Base-by-base conservation (phyloP, 73 alveolate genomes). In the Paramecium biaurelia region DNA sequence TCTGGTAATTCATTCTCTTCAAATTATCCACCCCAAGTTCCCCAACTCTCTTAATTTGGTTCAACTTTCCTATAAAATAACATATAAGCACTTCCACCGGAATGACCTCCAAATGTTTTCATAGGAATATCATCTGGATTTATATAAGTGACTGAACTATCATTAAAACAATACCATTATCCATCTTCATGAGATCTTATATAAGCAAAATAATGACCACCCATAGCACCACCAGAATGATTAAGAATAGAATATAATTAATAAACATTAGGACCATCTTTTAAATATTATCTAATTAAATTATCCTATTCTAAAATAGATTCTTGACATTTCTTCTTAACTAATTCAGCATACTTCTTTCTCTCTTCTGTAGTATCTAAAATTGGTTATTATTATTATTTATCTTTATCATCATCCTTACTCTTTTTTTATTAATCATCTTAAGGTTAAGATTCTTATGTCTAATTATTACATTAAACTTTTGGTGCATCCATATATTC, bases 21-120 rank as follows among this genome's bases (percentile, higher is more conserved):
- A 41, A 92, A 59, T 38, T 32, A 56, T 43, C 86, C 86, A 10
- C 86, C 86, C 86, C 86, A 72, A 14, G 58, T 38, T 0, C 58
- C 35, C 56, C 58, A 38, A n/a, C 15, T 2, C 11, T 72, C 32
- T 42, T 35, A 15, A 72, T 72, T 38, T 0, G 56, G 56, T 30
- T 63, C 87, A 23, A 63, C 63, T 24, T 63, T 86, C 88, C 99
- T 96, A 92, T 98, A 98, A 85, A 96, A 93, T 34, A 98, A 94
- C 97, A 96, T 95, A 89, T 98, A 98, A 15, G 99, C 99, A 37
- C 96, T 95, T 47, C 96, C 93, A 38, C 49, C 70, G 10, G 88
- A 90, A 92, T 93, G 93, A 85, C 95, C 96, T 7, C 98, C 98
- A 63, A 92, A 95, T 63, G 92, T 86, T 86, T 76, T 86, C 34